Evolutionary conservation across 2,329 filamentous ascomycete genomes (phyloP), one percentile per base, ranked within the genome.

Genomic region (Onygenales sp.): DNA sequence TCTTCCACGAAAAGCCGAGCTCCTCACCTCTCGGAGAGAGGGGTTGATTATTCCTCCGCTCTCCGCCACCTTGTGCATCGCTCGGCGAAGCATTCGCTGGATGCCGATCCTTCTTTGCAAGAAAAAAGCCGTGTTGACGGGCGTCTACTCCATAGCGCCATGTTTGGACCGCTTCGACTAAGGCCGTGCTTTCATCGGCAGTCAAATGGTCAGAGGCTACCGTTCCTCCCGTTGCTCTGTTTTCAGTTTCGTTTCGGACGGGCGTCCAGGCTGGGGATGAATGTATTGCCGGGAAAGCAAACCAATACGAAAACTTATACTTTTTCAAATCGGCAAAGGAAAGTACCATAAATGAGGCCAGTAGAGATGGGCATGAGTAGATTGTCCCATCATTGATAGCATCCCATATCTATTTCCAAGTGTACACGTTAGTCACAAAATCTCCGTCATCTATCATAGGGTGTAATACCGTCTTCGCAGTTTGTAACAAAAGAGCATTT

Each of bases 261-360:
- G 84, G 75, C 61, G 81, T 85, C 93, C 93, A 98, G 32, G 79
- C 76, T 1, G 89, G 88, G 52, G 92, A 85, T 3, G 92, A 95
- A 67, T 95, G 91, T 44, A 98, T 78, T 13, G 92, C 90, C 1
- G 93, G 93, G 64, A 95, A 98, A 4, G 87, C 92, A 70, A 97
- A 97, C 84, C 94, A 95, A 72, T 97, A 97, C n/a, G 86, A 89
- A 67, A 97, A 96, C 58, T 85, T 88, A 74, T 97, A 97, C 66
- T 94, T 96, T 70, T 98, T 98, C 36, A 98, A 79, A 66, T 98
- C 92, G 57, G 93, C 92, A 67, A 88, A 98, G 13, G 89, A 95
- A 45, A 97, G 82, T 54, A 94, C 83, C 31, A 88, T 80, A 68
- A 96, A 97, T 6, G 88, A 93, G 4, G 89, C 84, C 14, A 98